Evolutionary conservation across 257 asterid species (phyloP).

Genomic region (Solanum pinnatisectum): DNA sequence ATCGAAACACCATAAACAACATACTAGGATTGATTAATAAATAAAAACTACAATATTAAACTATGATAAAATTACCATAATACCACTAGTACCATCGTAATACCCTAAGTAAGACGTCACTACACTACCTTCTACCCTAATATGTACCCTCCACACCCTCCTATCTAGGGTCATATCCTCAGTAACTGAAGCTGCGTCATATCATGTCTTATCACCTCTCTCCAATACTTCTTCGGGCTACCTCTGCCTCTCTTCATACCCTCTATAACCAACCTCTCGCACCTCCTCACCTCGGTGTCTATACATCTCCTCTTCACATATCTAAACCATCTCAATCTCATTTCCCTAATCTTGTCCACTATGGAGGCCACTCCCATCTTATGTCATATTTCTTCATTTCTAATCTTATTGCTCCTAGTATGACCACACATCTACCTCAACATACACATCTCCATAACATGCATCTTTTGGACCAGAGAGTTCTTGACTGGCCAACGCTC

Average conservation of each 20-base stretch:
- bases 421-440: background rate
- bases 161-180: background rate
- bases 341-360: background rate
- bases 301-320: background rate
- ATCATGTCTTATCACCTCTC: background rate
- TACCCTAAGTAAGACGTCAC: background rate
- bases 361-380: background rate
- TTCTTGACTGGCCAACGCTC: background rate
- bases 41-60: background rate
- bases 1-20: background rate
- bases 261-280: background rate
- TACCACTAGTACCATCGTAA: background rate
- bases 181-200: background rate
- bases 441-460: background rate
- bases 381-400: background rate
- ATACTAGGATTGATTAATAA: background rate
- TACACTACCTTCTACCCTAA: background rate
- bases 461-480: background rate
- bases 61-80: background rate
- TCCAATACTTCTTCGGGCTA: no score
- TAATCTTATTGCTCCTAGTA: background rate
- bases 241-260: background rate
- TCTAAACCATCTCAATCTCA: background rate
- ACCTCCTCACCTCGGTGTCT: background rate
- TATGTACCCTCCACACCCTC: background rate